Evolutionary conservation across 257 asterid species (phyloP).

Genomic region (Plectranthus barbatus): DNA sequence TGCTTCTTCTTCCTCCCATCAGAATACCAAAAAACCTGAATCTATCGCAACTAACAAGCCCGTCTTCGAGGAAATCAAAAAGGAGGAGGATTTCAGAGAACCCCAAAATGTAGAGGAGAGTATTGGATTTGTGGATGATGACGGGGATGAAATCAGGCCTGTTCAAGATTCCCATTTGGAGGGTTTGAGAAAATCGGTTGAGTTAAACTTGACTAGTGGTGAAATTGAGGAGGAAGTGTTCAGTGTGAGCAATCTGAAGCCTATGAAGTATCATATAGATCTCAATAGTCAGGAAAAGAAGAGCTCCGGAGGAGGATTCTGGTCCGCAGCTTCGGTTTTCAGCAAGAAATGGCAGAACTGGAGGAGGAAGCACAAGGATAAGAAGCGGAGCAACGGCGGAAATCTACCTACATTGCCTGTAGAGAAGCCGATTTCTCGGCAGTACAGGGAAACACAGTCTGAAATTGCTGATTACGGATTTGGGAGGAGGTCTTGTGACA

Average conservation of each 20-base stretch:
- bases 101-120: slow-evolving; percentile 21
- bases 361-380: slow-evolving; percentile 75
- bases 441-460: slow-evolving; percentile 67
- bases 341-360: slow-evolving; percentile 89
- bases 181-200: slow-evolving; percentile 29
- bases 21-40: slow-evolving; percentile 21
- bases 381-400: slow-evolving; percentile 47
- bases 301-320: slow-evolving; percentile 58
- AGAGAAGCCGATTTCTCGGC: slow-evolving; percentile 64
- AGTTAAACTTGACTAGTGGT: slow-evolving; percentile 23
- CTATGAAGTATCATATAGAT: slow-evolving; percentile 83
- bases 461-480: slow-evolving; percentile 85
- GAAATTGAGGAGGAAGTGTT: slow-evolving; percentile 55
- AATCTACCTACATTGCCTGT: slow-evolving; percentile 50
- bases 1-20: slow-evolving; percentile 17
- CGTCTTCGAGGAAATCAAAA: no score
- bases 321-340: slow-evolving; percentile 82
- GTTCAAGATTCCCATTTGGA: slow-evolving; percentile 32
- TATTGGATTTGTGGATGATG: slow-evolving; percentile 22
- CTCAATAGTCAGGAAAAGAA: slow-evolving; percentile 52
- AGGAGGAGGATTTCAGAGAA: slow-evolving; percentile 26
- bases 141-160: slow-evolving; percentile 50
- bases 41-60: no score
- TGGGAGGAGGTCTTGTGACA: slow-evolving; percentile 80
- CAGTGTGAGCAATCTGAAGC: slow-evolving; percentile 33